These are phyloP conservation scores for Tilletia indica DNA, from an alignment of 1,284 basidiomycete genomes.

Conservation along the genomic window DNA sequence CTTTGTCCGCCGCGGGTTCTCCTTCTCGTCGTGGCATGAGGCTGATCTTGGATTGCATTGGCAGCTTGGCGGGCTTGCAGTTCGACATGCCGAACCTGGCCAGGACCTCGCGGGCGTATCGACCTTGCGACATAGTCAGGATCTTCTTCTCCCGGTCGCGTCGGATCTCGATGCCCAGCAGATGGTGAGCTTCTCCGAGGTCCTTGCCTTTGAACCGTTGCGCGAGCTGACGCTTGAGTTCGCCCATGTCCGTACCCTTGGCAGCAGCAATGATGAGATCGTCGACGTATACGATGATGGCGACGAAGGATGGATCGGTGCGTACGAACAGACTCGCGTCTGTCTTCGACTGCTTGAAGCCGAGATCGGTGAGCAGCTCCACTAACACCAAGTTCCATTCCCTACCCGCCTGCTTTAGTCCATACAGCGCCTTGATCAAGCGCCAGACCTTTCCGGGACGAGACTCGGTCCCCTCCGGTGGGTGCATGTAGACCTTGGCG, in stretches of 20 bases:
- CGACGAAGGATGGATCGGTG: background rate
- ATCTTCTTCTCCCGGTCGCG: background rate
- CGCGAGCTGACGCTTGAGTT: background rate
- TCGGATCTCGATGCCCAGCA: background rate
- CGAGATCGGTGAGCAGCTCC: background rate
- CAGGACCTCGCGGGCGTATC: background rate
- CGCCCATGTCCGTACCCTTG: background rate
- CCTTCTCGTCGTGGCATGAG: background rate
- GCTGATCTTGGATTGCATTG: background rate
- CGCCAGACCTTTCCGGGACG: background rate
- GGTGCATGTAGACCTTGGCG: constrained; percentile 57
- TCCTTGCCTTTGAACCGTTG: background rate
- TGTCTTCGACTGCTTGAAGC: background rate
- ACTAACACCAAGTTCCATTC: background rate
- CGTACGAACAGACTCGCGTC: background rate
- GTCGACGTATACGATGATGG: background rate
- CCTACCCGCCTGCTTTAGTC: background rate
- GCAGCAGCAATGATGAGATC: background rate
- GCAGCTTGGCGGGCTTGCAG: background rate
- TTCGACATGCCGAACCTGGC: background rate
- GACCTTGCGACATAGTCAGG: background rate
- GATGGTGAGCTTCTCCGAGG: background rate
- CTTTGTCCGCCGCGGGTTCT: background rate
- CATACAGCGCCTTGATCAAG: background rate
- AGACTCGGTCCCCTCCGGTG: constrained; percentile 44